Evolutionary conservation across 2,329 filamentous ascomycete species (phyloP).

Genomic region (Cladosporium sp.): DNA sequence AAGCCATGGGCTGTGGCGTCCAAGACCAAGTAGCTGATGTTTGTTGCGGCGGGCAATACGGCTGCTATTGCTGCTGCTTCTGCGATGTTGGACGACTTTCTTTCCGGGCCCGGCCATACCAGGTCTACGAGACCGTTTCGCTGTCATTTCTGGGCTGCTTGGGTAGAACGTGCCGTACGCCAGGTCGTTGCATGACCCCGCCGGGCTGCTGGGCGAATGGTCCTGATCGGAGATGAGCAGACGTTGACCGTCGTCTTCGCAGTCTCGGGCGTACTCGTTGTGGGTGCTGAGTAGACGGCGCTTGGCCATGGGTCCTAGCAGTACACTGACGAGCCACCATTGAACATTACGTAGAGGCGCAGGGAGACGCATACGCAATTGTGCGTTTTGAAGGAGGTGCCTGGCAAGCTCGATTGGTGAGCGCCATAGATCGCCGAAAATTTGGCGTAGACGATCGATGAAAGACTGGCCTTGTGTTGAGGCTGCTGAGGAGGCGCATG

Average conservation of each 20-base stretch:
- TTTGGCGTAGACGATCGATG: constrained; percentile 20
- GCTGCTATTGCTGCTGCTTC: not conserved
- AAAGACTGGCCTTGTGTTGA: not conserved
- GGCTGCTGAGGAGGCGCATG: not conserved
- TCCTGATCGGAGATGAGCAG: constrained; percentile 1
- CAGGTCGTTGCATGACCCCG: constrained; percentile 9
- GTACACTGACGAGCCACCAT: constrained; percentile 32
- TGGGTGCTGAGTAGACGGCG: constrained; percentile 20
- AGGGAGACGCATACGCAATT: constrained; percentile 25
- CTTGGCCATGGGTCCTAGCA: constrained; percentile 34
- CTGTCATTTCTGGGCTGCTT: not conserved
- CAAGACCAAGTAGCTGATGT: not conserved
- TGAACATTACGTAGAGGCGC: constrained; percentile 28
- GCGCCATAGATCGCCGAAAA: constrained; percentile 27
- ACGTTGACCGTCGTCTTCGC: not conserved
- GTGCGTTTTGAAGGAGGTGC: constrained; percentile 27
- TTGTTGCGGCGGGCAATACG: not conserved
- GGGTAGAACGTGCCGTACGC: constrained; percentile 24
- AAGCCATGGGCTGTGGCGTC: constrained; percentile 33
- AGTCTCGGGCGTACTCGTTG: not conserved
- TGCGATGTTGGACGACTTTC: constrained; percentile 14
- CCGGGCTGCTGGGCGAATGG: not conserved
- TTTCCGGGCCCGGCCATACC: constrained; percentile 23
- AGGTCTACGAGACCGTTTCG: constrained; percentile 16
- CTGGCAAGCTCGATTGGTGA: constrained; percentile 28